Percentiles rank a stretch among this genome's conserved stretches.
phyloP scores from a whole-genome alignment of 1,284 basidiomycete genomes.

The Ceratobasidium papillatum region DNA sequence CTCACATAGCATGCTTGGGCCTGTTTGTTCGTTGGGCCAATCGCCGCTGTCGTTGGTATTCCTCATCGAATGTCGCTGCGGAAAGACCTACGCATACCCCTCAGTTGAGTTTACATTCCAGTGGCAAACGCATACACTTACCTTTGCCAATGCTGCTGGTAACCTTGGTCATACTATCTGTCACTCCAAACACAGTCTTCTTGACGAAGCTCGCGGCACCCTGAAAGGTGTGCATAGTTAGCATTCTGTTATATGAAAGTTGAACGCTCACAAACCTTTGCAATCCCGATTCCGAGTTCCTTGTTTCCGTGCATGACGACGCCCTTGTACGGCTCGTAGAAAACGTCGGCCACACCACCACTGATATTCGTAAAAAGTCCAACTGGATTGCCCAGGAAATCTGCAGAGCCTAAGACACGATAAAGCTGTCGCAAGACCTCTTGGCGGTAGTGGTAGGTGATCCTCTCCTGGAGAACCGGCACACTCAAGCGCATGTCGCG shows the following conservation, averaged over 20 bases:
- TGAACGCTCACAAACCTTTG: conserved; percentile 67
- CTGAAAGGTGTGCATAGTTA: conserved; percentile 53
- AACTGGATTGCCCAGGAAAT: conserved; percentile 73
- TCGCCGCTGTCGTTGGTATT: conserved; percentile 90
- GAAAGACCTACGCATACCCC: conserved; percentile 73
- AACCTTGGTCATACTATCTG: conserved; percentile 96
- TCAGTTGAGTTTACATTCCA: not conserved
- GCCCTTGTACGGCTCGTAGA: conserved; percentile 98
- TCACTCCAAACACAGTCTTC: conserved; percentile 97
- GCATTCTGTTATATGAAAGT: conserved; percentile 6
- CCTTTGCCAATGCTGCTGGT: conserved; percentile 98
- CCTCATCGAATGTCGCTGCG: conserved; percentile 94
- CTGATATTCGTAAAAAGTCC: conserved; percentile 97
- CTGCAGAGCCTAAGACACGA: conserved; percentile 94
- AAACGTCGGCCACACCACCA: conserved; percentile 98
- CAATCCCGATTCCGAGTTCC: conserved; percentile 96
- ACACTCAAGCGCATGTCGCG: conserved; percentile 92
- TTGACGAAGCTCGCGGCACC: conserved; percentile 98
- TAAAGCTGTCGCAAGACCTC: conserved; percentile 95
- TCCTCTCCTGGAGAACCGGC: conserved; percentile 84
- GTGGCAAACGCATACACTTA: conserved; percentile 48
- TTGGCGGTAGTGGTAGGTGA: conserved; percentile 93
- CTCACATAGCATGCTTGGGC: conserved; percentile 93
- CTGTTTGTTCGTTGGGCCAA: conserved; percentile 92
- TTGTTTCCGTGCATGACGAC: conserved; percentile 97